These are phyloP conservation scores for Uromyces viciae-fabae DNA, from an alignment of 1,284 basidiomycete genomes.

Conservation along the genomic window DNA sequence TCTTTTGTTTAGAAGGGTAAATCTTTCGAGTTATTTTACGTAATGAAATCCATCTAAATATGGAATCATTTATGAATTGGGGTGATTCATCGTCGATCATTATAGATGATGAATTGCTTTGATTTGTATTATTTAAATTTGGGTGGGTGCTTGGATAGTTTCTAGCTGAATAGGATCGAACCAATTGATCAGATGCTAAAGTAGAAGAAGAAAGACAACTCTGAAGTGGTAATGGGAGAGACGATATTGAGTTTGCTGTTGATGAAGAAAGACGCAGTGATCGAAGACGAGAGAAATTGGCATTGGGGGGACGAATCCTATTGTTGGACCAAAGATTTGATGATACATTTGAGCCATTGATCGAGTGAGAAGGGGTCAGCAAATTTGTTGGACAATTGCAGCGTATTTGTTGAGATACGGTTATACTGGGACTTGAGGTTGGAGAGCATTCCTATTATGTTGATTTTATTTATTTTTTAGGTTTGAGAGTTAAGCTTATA, in stretches of 20 bases:
- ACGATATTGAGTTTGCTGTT: neutral
- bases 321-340: slow-evolving; percentile 28
- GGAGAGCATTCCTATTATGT: neutral
- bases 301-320: slow-evolving; percentile 10
- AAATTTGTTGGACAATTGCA: neutral
- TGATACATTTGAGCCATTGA: neutral
- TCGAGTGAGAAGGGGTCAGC: neutral
- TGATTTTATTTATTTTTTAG: neutral
- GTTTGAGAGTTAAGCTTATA: neutral
- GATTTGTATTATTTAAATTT: neutral
- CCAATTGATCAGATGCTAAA: slow-evolving; percentile 2
- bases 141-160: neutral
- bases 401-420: neutral
- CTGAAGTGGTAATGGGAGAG: neutral
- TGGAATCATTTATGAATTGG: neutral
- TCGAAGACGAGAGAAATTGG: slow-evolving; percentile 29
- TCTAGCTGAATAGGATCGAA: neutral
- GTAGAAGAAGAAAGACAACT: neutral
- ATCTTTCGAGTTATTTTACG: slow-evolving; percentile 32
- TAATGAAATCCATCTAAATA: slow-evolving; percentile 37
- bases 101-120: neutral
- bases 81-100: neutral
- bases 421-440: slow-evolving; percentile 8
- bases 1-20: neutral
- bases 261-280: neutral